Evolutionary conservation across 176 grass and related monocot species (phyloP).

Genomic region (Aegilops bicornis): DNA sequence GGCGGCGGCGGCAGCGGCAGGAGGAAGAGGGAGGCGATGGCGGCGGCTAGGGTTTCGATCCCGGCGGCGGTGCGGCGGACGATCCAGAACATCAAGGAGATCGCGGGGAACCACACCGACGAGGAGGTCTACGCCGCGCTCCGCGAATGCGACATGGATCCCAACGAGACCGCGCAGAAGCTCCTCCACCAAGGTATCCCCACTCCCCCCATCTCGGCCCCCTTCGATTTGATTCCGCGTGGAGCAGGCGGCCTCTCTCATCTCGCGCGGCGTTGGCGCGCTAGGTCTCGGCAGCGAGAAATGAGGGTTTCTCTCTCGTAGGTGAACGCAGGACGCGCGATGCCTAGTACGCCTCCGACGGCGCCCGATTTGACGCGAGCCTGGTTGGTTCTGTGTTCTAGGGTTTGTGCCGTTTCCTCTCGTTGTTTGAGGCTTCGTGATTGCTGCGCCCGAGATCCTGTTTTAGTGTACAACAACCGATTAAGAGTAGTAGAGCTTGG

Average conservation of each 20-base stretch:
- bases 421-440: not conserved
- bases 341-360: not conserved
- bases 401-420: not conserved
- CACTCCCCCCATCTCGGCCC: not conserved
- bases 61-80: constrained; percentile 56
- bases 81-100: constrained; percentile 89
- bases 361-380: constrained; percentile 1
- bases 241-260: not conserved
- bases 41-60: constrained; percentile 67
- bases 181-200: constrained; percentile 77
- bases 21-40: constrained; percentile 31
- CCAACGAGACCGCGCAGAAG: constrained; percentile 88
- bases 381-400: constrained; percentile 13
- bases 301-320: not conserved
- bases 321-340: not conserved
- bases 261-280: not conserved
- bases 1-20: not conserved
- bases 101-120: constrained; percentile 76
- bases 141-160: constrained; percentile 94
- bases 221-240: constrained; percentile 1
- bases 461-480: not conserved
- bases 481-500: not conserved
- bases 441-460: not conserved
- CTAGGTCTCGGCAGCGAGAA: not conserved
- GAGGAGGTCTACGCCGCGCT: constrained; percentile 95